Evolutionary conservation across 176 grass and related monocot species (phyloP), one percentile per base, ranked within the genome.

Genomic region (Saccharum spontaneum): DNA sequence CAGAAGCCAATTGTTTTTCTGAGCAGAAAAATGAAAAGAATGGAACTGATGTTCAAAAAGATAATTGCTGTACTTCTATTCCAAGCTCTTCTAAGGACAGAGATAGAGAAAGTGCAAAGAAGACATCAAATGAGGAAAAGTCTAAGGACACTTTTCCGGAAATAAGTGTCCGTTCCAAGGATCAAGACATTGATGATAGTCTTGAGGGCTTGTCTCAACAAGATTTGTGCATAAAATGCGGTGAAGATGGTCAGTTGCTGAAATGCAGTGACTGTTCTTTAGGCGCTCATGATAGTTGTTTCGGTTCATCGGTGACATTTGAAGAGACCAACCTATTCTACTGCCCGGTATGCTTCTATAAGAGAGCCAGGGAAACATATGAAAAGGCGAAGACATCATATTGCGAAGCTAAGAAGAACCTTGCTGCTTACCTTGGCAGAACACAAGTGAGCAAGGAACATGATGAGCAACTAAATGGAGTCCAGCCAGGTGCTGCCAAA

Each of bases 201-300:
- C 28, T 28, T 28, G 28, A 71, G 26, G 66, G 28, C 61, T 78
- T 43, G 20, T 75, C 82, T 1, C 75, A 86, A 79, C 84, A 89
- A 82, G 83, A 75, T 83, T 55, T 83, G 68, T 92, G 90, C 45
- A 79, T 92, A 65, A 89, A 86, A 79, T 92, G 90, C 52, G 62
- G 70, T 66, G 71, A 92, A 86, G 61, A 73, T 50, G 87, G 79
- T 3, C 79, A 92, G 62, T 83, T 92, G 80, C 65, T 86, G 33
- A 84, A 79, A 79, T 92, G 90, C 43, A 76, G 62, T 60, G 81
- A 49, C 40, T 92, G 90, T 60, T 66, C 41, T 12, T 82, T 90
- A 78, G 50, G 71, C 0, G 83, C 79, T 71, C 88, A 90, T 55
- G 72, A 72, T 46, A 65, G 31, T 5, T 90, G 83, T 78, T 90